Conservation (phyloP, 2,329 filamentous ascomycete genomes). For the Bipolaris victoriae region DNA sequence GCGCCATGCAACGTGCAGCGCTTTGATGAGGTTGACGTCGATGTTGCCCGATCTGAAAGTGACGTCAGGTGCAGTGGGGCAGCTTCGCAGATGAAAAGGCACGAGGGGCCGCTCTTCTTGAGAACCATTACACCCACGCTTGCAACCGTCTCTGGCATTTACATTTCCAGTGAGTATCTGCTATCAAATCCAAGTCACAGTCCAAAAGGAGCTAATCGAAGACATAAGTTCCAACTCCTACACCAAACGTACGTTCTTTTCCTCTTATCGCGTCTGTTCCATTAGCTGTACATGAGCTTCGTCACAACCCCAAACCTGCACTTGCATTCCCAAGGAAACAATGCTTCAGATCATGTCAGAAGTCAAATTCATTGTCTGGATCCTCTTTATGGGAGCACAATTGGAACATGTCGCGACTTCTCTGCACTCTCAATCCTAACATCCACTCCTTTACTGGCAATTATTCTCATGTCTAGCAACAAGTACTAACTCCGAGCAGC, state of each 20-base stretch:
- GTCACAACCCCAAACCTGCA: background rate
- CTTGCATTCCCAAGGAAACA: no score
- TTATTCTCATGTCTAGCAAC: background rate
- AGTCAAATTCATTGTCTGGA: background rate
- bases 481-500: background rate
- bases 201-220: background rate
- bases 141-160: background rate
- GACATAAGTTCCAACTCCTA: background rate
- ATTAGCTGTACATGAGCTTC: background rate
- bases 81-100: slow-evolving; percentile 18
- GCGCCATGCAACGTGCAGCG: slow-evolving; percentile 1
- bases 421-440: background rate
- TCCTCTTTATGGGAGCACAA: background rate
- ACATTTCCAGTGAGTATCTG: background rate
- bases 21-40: slow-evolving; percentile 35
- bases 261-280: background rate
- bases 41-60: slow-evolving; percentile 30
- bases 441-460: background rate
- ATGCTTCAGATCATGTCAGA: no score
- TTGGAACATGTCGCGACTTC: background rate
- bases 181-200: no score
- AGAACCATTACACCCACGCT: slow-evolving; percentile 4
- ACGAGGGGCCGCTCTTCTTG: slow-evolving; percentile 8
- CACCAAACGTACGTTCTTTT: background rate
- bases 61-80: slow-evolving; percentile 36